Percentiles rank a stretch among this genome's conserved stretches.
These are phyloP conservation scores for sweet orange (Citrus sinensis) DNA, from an alignment of 345 rosid genomes.

Conservation along the genomic window DNA sequence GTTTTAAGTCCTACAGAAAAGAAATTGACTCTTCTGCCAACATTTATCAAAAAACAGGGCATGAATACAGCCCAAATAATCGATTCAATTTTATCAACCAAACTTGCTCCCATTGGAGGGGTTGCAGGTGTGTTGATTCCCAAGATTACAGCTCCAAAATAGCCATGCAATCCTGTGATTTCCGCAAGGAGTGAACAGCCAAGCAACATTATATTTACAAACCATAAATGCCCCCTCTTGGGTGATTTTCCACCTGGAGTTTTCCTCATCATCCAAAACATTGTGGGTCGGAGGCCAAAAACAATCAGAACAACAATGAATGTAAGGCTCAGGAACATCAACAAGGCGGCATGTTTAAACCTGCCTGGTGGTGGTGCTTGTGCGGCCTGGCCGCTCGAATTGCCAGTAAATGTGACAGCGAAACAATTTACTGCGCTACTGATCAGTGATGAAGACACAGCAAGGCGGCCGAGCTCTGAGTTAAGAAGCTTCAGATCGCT, in stretches of 20 bases:
- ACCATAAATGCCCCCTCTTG: slow-evolving; percentile 20
- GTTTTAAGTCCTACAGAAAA: not conserved
- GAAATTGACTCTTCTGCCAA: slow-evolving; percentile 27
- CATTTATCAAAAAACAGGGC: slow-evolving; percentile 35
- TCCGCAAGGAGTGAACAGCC: slow-evolving; percentile 22
- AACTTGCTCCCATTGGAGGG: slow-evolving; percentile 28
- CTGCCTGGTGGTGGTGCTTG: not conserved
- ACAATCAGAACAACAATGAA: not conserved
- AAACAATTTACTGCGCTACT: not conserved
- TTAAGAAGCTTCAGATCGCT: slow-evolving; percentile 30
- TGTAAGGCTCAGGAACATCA: not conserved
- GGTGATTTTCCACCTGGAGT: slow-evolving; percentile 40
- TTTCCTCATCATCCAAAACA: slow-evolving; percentile 37
- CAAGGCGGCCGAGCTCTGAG: slow-evolving; percentile 47
- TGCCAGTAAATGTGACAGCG: not conserved
- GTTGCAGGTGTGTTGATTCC: slow-evolving; percentile 39
- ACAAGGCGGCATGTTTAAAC: not conserved
- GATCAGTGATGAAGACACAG: slow-evolving; percentile 42
- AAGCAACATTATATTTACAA: slow-evolving; percentile 25
- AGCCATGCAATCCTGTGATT: slow-evolving; percentile 21
- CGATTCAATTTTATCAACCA: slow-evolving; percentile 30
- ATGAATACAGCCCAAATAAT: slow-evolving; percentile 32
- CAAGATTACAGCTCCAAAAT: slow-evolving; percentile 30
- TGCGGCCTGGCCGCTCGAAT: too few relatives aligned
- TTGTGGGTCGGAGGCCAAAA: slow-evolving; percentile 27